Conservation (phyloP, 2,329 filamentous ascomycete genomes). For the Colletotrichum sublineola region DNA sequence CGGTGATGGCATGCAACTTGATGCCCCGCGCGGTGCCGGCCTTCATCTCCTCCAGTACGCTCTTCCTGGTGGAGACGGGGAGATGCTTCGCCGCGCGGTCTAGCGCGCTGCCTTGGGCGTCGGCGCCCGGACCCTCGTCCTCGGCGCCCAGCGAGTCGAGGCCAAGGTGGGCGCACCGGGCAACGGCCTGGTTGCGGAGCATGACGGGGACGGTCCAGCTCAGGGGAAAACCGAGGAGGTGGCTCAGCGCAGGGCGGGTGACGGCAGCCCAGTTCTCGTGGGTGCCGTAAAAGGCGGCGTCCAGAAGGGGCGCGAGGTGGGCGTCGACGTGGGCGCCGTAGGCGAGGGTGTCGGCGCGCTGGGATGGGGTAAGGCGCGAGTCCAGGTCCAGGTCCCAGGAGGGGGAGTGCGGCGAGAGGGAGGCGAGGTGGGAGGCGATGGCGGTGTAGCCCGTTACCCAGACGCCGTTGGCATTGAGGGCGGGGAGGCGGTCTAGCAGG, state of each 20-base stretch:
- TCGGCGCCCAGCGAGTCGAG: conserved; percentile 77
- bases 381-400: conserved; percentile 52
- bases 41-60: conserved; percentile 72
- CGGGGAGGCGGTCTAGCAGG: conserved; percentile 65
- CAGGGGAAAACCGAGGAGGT: conserved; percentile 85
- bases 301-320: conserved; percentile 82
- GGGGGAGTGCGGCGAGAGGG: conserved; percentile 49
- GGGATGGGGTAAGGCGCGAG: conserved; percentile 53
- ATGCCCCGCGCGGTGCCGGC: conserved; percentile 82
- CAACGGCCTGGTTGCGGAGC: conserved; percentile 77
- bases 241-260: conserved; percentile 85
- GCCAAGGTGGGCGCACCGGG: conserved; percentile 77
- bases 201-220: conserved; percentile 87
- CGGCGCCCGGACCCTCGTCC: conserved; percentile 51
- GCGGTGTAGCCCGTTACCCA: conserved; percentile 72
- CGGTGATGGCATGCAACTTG: conserved; percentile 79
- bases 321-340: conserved; percentile 79
- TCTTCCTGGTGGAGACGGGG: conserved; percentile 61
- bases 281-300: conserved; percentile 91
- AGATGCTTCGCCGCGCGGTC: conserved; percentile 44
- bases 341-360: conserved; percentile 63
- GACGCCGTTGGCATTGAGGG: conserved; percentile 63
- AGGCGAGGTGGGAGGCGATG: conserved; percentile 70
- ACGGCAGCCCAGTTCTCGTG: conserved; percentile 85
- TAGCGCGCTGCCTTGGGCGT: conserved; percentile 48